phyloP scores from a whole-genome alignment of 2,329 filamentous ascomycete genomes.

The Aspergillus ochraceoroseus region DNA sequence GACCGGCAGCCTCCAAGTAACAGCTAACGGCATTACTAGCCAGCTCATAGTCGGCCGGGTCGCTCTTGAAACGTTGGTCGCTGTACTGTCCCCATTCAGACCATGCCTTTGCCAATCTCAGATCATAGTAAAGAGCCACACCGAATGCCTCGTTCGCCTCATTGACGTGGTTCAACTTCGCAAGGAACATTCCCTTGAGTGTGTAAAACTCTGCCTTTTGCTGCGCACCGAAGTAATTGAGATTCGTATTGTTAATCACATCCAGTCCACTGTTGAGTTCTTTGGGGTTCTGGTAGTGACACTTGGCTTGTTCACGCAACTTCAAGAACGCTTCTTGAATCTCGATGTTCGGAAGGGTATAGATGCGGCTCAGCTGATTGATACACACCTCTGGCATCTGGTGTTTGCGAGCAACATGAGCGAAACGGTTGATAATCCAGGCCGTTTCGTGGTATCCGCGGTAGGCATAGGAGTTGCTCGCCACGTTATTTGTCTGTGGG shows the following conservation, averaged over 20 bases:
- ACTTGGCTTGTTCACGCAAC: conserved; percentile 95
- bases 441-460: conserved; percentile 97
- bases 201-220: conserved; percentile 99
- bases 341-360: conserved; percentile 97
- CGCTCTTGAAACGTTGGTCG: conserved; percentile 90
- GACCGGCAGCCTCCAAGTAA: conserved; percentile 89
- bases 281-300: conserved; percentile 91
- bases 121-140: conserved; percentile 91
- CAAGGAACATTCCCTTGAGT: conserved; percentile 97
- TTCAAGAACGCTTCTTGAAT: conserved; percentile 99
- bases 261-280: conserved; percentile 91
- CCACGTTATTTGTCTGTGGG: conserved; percentile 71
- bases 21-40: conserved; percentile 91
- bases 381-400: conserved; percentile 96
- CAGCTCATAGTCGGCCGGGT: conserved; percentile 72
- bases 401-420: conserved; percentile 95
- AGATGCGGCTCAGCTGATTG: conserved; percentile 92
- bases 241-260: conserved; percentile 98
- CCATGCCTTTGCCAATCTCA: conserved; percentile 94
- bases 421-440: conserved; percentile 99
- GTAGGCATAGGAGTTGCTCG: conserved; percentile 91
- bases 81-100: conserved; percentile 99
- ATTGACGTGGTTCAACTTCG: conserved; percentile 82
- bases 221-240: conserved; percentile 93
- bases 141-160: conserved; percentile 94